Evolutionary conservation across 208 protist species (phyloP).

Genomic region (Strigomonas culicis): DNA sequence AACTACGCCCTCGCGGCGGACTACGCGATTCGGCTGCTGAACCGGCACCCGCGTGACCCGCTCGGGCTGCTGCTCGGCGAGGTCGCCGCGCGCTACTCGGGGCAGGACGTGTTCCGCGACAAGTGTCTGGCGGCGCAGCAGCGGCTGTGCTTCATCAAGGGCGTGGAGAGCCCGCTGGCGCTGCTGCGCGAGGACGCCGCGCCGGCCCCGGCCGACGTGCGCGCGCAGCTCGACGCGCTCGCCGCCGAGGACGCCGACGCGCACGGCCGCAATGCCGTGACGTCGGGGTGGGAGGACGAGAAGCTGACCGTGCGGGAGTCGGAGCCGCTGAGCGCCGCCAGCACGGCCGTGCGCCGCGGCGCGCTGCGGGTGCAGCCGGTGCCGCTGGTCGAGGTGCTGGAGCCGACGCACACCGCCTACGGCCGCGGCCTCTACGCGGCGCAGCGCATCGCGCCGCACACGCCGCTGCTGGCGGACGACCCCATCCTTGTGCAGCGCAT

Average conservation of each 20-base stretch:
- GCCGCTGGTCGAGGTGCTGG: conserved; percentile 50
- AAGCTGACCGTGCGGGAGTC: conserved; percentile 24
- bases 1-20: conserved; percentile 82
- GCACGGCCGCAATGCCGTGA: not conserved
- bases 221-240: not conserved
- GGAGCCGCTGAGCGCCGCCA: conserved; percentile 22
- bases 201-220: conserved; percentile 1
- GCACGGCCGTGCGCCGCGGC: conserved; percentile 20
- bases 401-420: conserved; percentile 46
- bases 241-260: not conserved
- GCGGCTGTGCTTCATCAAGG: conserved; percentile 26
- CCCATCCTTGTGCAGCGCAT: conserved; percentile 60
- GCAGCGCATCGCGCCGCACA: conserved; percentile 31
- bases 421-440: conserved; percentile 74
- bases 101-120: conserved; percentile 39
- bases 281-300: conserved; percentile 17
- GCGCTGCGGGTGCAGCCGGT: conserved; percentile 6
- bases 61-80: conserved; percentile 61
- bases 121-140: conserved; percentile 56
- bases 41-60: conserved; percentile 52
- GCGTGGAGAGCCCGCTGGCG: not conserved
- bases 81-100: conserved; percentile 32
- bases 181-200: conserved; percentile 13
- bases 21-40: conserved; percentile 77
- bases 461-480: conserved; percentile 47